A percentile compares a stretch with the other conserved stretches of the same genome.
These are phyloP conservation scores for Cyclotella cryptica DNA, from an alignment of 108 stramenopile species.

Conservation along the genomic window DNA sequence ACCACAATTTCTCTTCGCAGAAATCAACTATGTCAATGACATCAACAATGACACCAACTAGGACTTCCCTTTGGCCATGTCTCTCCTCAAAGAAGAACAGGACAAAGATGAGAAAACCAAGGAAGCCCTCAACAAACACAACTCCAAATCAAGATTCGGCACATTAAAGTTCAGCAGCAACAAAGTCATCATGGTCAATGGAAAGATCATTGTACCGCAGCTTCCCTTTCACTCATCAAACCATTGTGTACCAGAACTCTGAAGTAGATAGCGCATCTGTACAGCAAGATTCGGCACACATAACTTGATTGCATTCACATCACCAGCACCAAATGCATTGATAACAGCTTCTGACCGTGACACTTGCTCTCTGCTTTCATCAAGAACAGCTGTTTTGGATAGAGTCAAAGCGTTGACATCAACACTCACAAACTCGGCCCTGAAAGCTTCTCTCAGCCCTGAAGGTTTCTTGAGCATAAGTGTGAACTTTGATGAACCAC, in stretches of 20 bases:
- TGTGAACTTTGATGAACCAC: conserved; percentile 46
- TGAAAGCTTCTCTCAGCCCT: too few relatives aligned
- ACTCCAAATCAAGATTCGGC: too few relatives aligned
- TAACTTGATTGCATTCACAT: conserved; percentile 46
- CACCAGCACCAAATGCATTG: conserved; percentile 24
- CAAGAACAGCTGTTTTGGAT: conserved; percentile 38
- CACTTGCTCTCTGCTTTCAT: conserved; percentile 45
- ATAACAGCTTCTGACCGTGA: conserved; percentile 32
- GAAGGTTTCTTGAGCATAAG: conserved; percentile 27
- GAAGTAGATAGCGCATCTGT: conserved; percentile 38
- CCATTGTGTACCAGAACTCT: conserved; percentile 18
- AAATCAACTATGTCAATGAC: background rate
- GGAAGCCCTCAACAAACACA: background rate
- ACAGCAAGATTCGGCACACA: conserved; percentile 44
- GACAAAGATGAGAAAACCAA: conserved; percentile 6
- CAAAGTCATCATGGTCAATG: conserved; percentile 1
- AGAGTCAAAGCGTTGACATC: conserved; percentile 13
- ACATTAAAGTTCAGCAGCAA: background rate
- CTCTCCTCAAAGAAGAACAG: background rate
- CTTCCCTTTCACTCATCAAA: conserved; percentile 44
- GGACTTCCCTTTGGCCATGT: conserved; percentile 16
- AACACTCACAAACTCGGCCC: conserved; percentile 29
- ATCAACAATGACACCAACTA: background rate
- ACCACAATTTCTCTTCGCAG: background rate
- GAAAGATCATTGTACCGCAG: conserved; percentile 19